These are phyloP conservation scores for Naumovozyma castellii DNA, from an alignment of 805 yeast genomes.

Conservation along the genomic window DNA sequence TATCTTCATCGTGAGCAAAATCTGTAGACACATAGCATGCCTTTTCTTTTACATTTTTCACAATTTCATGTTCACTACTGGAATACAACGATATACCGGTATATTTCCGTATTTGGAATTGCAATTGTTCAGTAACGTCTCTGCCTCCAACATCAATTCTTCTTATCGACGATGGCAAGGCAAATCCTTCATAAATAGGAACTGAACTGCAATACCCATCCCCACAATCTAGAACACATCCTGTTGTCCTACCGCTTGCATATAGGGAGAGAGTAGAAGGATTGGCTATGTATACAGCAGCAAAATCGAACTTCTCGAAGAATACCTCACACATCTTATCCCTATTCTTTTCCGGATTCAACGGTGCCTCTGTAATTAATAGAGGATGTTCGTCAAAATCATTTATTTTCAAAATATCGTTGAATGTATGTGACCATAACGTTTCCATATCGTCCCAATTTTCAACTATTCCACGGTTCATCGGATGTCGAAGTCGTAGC, in stretches of 20 bases:
- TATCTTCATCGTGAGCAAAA: conserved; percentile 45
- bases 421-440: conserved; percentile 64
- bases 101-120: conserved; percentile 51
- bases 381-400: conserved; percentile 77
- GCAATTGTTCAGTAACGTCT: conserved; percentile 71
- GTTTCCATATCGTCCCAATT: conserved; percentile 84
- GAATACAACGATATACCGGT: conserved; percentile 58
- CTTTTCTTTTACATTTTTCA: conserved; percentile 66
- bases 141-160: conserved; percentile 79
- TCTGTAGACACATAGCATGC: conserved; percentile 57
- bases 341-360: conserved; percentile 76
- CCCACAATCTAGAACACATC: conserved; percentile 82
- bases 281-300: conserved; percentile 90
- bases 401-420: conserved; percentile 44
- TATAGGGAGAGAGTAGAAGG: conserved; percentile 82
- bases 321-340: conserved; percentile 86
- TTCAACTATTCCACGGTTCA: conserved; percentile 66
- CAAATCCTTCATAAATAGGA: conserved; percentile 85
- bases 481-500: conserved; percentile 60
- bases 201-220: conserved; percentile 86
- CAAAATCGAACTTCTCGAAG: conserved; percentile 84
- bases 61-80: conserved; percentile 76
- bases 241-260: conserved; percentile 86
- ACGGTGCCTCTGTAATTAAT: conserved; percentile 79
- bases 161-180: conserved; percentile 60